phyloP scores from a whole-genome alignment of 2,329 filamentous ascomycete species.

The Phyllachora maydis region DNA sequence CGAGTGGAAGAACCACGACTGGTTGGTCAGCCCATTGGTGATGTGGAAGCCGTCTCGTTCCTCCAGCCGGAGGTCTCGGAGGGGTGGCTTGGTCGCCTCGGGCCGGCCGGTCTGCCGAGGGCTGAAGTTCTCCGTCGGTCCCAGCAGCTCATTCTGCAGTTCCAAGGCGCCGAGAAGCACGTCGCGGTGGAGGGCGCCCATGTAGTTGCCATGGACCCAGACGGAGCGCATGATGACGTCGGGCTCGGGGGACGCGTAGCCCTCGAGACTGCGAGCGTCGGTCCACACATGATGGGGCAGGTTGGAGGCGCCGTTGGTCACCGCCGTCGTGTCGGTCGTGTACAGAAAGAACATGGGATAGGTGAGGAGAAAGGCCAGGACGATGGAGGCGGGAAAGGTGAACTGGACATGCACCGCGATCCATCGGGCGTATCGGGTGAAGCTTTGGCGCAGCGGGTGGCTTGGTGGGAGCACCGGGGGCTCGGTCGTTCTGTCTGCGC shows the following conservation, averaged over 20 bases:
- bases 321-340: conserved; percentile 49
- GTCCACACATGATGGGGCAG: conserved; percentile 70
- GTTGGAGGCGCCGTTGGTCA: conserved; percentile 48
- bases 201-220: conserved; percentile 67
- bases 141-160: conserved; percentile 50
- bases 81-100: conserved; percentile 8
- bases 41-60: conserved; percentile 36
- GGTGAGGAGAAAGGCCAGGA: conserved; percentile 46
- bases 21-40: conserved; percentile 35
- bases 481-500: conserved; percentile 59
- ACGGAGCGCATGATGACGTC: conserved; percentile 69
- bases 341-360: conserved; percentile 62
- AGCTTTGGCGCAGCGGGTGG: conserved; percentile 43
- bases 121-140: conserved; percentile 32
- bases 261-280: conserved; percentile 41
- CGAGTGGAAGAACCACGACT: conserved; percentile 66
- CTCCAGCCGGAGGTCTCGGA: conserved; percentile 15
- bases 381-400: conserved; percentile 55
- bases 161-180: conserved; percentile 46
- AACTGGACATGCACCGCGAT: conserved; percentile 54
- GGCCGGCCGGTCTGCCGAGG: conserved; percentile 17
- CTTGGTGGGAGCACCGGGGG: conserved; percentile 41
- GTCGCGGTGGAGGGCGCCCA: conserved; percentile 47
- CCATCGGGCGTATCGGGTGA: conserved; percentile 49
- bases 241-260: conserved; percentile 24